phyloP scores from a whole-genome alignment of 176 grass and related monocot genomes.

The Oryza longistaminata region DNA sequence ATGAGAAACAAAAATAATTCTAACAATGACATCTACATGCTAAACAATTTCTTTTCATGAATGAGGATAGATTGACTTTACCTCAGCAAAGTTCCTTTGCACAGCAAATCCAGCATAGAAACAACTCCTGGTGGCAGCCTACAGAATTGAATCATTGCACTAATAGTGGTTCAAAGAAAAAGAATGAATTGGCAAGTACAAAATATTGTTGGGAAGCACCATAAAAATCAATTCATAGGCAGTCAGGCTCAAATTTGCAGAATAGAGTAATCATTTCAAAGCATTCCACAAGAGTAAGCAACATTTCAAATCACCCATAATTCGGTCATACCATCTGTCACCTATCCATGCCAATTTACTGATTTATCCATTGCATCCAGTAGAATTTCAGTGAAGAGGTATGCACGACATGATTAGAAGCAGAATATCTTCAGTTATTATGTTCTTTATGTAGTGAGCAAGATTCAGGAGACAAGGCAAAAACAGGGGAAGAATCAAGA shows the following conservation, averaged over 20 bases:
- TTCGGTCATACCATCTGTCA: neutral
- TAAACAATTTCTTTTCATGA: neutral
- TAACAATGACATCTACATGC: neutral
- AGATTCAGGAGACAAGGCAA: neutral
- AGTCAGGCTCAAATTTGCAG: neutral
- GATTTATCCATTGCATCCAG: neutral
- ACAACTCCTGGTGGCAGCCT: constrained; percentile 96
- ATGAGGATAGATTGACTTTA: constrained; percentile 27
- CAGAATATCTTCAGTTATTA: neutral
- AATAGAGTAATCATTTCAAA: neutral
- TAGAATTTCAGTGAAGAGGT: neutral
- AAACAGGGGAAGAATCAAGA: neutral
- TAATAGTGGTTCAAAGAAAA: neutral
- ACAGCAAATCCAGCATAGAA: constrained; percentile 97
- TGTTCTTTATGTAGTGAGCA: neutral
- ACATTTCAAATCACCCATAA: neutral
- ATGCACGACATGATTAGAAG: neutral
- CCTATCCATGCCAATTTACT: neutral
- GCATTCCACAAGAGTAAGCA: neutral
- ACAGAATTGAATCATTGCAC: constrained; percentile 25
- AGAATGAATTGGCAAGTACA: neutral
- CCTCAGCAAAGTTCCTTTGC: constrained; percentile 97
- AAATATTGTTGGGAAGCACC: neutral
- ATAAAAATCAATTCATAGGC: neutral
- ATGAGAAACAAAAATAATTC: neutral